phyloP scores from a whole-genome alignment of 2,329 filamentous ascomycete genomes.

The Graphilbum ipis-grandicollis region DNA sequence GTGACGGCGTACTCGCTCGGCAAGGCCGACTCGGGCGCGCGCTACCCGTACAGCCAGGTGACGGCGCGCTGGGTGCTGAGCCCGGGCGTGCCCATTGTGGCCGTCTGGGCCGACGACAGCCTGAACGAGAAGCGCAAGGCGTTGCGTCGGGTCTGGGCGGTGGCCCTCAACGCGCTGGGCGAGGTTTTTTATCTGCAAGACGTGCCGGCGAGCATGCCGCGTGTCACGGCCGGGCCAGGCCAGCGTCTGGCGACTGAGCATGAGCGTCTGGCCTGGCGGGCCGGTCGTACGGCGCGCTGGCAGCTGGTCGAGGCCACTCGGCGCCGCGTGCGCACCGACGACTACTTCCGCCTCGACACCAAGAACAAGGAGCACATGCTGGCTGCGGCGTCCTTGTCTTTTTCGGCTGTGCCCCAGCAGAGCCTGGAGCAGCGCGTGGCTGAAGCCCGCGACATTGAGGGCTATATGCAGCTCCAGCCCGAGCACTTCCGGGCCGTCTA shows the following conservation, averaged over 20 bases:
- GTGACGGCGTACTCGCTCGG: constrained; percentile 69
- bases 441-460: constrained; percentile 70
- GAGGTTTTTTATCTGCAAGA: constrained; percentile 76
- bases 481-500: constrained; percentile 64
- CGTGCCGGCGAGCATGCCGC: constrained; percentile 29
- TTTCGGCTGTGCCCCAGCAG: constrained; percentile 55
- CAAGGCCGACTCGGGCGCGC: constrained; percentile 35
- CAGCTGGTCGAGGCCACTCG: constrained; percentile 62
- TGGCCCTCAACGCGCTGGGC: constrained; percentile 81
- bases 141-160: constrained; percentile 67
- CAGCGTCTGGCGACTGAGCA: background rate
- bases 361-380: constrained; percentile 43
- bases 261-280: constrained; percentile 51
- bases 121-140: constrained; percentile 56
- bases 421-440: constrained; percentile 52
- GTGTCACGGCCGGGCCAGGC: background rate
- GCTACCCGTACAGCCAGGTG: constrained; percentile 56
- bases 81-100: constrained; percentile 74
- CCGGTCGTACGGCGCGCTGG: constrained; percentile 68
- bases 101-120: constrained; percentile 66
- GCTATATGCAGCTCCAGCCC: constrained; percentile 54
- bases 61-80: constrained; percentile 82
- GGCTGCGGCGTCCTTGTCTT: constrained; percentile 52
- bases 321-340: constrained; percentile 53
- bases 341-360: constrained; percentile 54